Percentiles rank a stretch among this genome's conserved stretches.
phyloP scores from a whole-genome alignment of 2,329 filamentous ascomycete genomes.

The Penicillium palitans region DNA sequence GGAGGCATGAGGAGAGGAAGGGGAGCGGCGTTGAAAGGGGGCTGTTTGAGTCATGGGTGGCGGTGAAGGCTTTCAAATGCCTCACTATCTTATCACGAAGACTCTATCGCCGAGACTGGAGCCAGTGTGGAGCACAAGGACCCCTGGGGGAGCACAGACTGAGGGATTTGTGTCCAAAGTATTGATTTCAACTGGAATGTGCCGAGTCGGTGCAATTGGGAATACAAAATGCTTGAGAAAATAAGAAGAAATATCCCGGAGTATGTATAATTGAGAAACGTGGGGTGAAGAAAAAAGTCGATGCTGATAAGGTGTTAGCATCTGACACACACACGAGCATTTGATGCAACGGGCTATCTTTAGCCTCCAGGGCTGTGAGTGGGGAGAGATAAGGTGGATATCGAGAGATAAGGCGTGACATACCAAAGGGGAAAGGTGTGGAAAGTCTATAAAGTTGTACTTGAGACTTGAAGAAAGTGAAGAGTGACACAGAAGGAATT shows the following conservation, averaged over 20 bases:
- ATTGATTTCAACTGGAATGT: slow-evolving; percentile 4
- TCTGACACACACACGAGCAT: neutral
- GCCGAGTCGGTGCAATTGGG: slow-evolving; percentile 2
- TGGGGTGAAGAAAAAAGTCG: neutral
- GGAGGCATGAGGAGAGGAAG: slow-evolving; percentile 34
- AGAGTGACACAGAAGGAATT: neutral
- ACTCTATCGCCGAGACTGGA: slow-evolving; percentile 13
- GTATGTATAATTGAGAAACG: slow-evolving; percentile 7
- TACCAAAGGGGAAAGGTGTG: neutral
- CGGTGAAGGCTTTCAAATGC: slow-evolving; percentile 37
- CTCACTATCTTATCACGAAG: slow-evolving; percentile 25
- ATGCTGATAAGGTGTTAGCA: slow-evolving; percentile 19
- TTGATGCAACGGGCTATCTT: slow-evolving; percentile 22
- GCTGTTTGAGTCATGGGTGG: slow-evolving; percentile 37
- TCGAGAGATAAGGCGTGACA: slow-evolving; percentile 20
- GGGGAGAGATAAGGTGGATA: slow-evolving; percentile 30
- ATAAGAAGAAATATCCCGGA: neutral
- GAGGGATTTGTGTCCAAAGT: slow-evolving; percentile 31
- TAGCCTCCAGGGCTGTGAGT: slow-evolving; percentile 15
- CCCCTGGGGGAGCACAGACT: slow-evolving; percentile 28
- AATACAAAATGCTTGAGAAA: slow-evolving; percentile 1
- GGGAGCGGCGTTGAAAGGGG: slow-evolving; percentile 35
- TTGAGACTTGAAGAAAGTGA: neutral
- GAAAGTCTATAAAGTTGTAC: neutral
- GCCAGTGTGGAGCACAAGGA: slow-evolving; percentile 32